Evolutionary conservation across 257 asterid species (phyloP).

Genomic region (Datura wrightii): DNA sequence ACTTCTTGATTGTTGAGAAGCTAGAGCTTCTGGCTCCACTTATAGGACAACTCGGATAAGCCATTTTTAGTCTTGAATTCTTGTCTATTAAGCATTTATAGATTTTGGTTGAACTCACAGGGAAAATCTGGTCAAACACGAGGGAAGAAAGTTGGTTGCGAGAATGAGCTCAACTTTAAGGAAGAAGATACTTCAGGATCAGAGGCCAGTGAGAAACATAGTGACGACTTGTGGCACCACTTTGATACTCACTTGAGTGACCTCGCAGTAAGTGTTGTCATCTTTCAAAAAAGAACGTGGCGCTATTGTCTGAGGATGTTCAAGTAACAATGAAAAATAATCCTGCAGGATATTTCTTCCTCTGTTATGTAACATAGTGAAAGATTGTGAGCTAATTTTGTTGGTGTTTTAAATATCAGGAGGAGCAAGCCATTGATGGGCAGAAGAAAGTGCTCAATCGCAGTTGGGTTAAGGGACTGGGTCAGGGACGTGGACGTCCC

Average conservation of each 20-base stretch:
- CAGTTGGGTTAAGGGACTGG: constrained; percentile 55
- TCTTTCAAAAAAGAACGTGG: neutral
- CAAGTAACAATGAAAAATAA: neutral
- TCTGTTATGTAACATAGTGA: neutral
- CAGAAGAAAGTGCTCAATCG: constrained; percentile 55
- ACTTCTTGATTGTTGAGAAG: neutral
- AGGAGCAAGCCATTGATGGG: constrained; percentile 51
- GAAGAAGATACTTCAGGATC: constrained; percentile 56
- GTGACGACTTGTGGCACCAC: constrained; percentile 45
- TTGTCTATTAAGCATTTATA: neutral
- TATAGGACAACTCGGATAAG: neutral
- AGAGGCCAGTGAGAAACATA: constrained; percentile 44
- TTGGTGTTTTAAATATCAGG: neutral
- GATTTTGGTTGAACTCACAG: constrained; percentile 40
- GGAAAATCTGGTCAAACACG: constrained; percentile 59
- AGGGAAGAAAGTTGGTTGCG: constrained; percentile 59
- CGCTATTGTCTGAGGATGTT: neutral
- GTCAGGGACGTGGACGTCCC: constrained; percentile 33
- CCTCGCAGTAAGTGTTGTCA: constrained; percentile 48
- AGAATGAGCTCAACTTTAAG: constrained; percentile 52
- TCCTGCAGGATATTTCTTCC: neutral
- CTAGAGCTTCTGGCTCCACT: neutral
- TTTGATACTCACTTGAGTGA: constrained; percentile 49
- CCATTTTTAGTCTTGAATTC: neutral
- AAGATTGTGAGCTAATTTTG: neutral